Evolutionary conservation across 2,329 filamentous ascomycete genomes (phyloP).

Genomic region (Colletotrichum trifolii): DNA sequence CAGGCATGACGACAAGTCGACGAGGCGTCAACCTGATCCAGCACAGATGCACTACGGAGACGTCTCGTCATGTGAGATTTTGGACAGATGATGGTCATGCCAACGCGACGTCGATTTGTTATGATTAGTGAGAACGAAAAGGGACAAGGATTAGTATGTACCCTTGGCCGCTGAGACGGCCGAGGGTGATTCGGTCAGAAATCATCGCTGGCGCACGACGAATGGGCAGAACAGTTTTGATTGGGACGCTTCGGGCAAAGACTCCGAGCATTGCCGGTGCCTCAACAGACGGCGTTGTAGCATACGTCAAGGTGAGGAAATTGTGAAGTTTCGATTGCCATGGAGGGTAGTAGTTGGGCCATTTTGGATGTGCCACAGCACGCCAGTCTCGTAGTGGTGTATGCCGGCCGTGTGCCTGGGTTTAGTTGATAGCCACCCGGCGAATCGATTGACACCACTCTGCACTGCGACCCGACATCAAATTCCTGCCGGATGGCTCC

Average conservation of each 20-base stretch:
- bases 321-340: conserved; percentile 10
- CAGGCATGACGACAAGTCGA: conserved; percentile 6
- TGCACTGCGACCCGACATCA: conserved; percentile 14
- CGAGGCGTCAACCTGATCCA: conserved; percentile 15
- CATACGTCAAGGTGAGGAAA: conserved; percentile 29
- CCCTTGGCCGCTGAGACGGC: background rate
- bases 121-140: background rate
- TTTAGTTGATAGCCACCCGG: conserved; percentile 6
- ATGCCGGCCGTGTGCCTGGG: background rate
- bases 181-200: conserved; percentile 8
- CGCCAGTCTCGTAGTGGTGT: conserved; percentile 8
- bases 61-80: conserved; percentile 18
- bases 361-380: conserved; percentile 18
- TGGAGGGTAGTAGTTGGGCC: conserved; percentile 16
- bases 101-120: conserved; percentile 1
- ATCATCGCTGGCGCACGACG: background rate
- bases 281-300: conserved; percentile 9
- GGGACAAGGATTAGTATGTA: background rate
- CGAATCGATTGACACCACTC: conserved; percentile 14
- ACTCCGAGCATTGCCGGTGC: conserved; percentile 16
- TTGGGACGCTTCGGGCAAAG: conserved; percentile 28
- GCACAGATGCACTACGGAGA: conserved; percentile 10
- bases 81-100: conserved; percentile 4
- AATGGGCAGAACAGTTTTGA: conserved; percentile 10
- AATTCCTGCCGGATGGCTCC: conserved; percentile 10